Percentiles rank a stretch among this genome's conserved stretches.
Conservation (phyloP, 192 early-diverging fungal species). For the Gigaspora rosea region DNA sequence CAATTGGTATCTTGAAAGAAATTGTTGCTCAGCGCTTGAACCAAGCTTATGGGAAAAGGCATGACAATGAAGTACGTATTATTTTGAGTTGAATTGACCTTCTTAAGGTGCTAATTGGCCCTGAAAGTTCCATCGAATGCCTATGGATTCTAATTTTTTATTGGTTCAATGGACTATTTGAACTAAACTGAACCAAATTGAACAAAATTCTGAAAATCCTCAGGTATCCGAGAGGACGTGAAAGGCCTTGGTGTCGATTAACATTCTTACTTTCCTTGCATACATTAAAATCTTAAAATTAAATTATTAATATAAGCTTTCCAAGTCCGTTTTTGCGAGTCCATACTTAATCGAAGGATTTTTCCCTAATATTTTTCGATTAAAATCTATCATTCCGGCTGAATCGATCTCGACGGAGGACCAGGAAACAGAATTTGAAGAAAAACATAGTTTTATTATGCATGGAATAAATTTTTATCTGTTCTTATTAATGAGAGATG, state of each 20-base stretch:
- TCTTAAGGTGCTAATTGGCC: no score
- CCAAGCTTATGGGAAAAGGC: conserved; percentile 17
- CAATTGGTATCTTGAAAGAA: conserved; percentile 49
- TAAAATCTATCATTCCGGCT: not conserved
- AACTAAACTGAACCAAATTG: no score
- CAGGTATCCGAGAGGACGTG: no score
- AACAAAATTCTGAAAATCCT: no score
- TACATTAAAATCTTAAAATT: not conserved
- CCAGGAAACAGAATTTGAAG: conserved; percentile 39
- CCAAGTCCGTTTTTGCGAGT: conserved; percentile 42
- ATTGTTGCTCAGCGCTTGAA: conserved; percentile 42
- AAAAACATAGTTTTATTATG: conserved; percentile 48
- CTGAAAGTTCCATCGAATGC: no score
- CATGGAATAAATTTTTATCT: conserved; percentile 53
- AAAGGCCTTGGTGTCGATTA: no score
- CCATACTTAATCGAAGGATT: conserved; percentile 44
- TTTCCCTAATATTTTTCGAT: conserved; percentile 36
- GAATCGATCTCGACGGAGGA: conserved; percentile 33
- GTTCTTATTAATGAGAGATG: conserved; percentile 48
- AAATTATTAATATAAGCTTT: not conserved
- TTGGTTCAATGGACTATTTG: no score
- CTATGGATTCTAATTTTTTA: no score
- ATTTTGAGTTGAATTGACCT: no score
- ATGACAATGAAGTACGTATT: conserved; percentile 26
- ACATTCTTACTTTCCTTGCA: no score